These are phyloP conservation scores for Diaporthe sp. DNA, from an alignment of 2,329 filamentous ascomycete species.

Conservation along the genomic window DNA sequence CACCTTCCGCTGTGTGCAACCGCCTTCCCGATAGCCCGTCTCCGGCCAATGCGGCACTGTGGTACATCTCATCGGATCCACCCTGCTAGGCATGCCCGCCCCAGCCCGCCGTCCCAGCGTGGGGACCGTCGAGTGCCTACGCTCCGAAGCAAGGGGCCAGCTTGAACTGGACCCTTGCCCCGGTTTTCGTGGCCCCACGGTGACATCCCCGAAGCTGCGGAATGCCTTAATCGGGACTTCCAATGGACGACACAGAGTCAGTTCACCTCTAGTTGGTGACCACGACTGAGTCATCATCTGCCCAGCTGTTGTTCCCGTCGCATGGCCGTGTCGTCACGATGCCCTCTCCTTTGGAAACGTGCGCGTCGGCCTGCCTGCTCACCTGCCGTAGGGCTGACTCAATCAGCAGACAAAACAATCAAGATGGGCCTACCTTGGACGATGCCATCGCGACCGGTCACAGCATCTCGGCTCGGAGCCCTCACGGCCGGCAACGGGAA, in stretches of 20 bases:
- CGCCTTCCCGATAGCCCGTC: background rate
- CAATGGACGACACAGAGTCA: constrained; percentile 8
- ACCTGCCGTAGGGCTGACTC: constrained; percentile 19
- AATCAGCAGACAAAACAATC: background rate
- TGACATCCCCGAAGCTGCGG: constrained; percentile 21
- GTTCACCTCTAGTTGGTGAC: constrained; percentile 1
- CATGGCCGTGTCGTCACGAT: constrained; percentile 23
- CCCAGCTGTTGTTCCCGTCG: constrained; percentile 16
- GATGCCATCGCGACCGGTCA: background rate
- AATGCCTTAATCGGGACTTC: constrained; percentile 4
- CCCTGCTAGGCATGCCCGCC: constrained; percentile 1
- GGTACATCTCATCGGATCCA: constrained; percentile 8
- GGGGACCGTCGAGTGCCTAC: constrained; percentile 3
- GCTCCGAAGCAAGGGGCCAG: constrained; percentile 12
- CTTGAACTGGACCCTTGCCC: constrained; percentile 18
- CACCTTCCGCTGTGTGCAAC: background rate
- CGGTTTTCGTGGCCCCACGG: constrained; percentile 20
- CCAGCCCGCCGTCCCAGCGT: constrained; percentile 15
- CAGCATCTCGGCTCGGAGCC: constrained; percentile 2
- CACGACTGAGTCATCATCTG: constrained; percentile 5
- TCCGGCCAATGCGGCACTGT: background rate
- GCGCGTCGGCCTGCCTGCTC: constrained; percentile 9
- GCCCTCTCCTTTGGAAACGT: constrained; percentile 3
- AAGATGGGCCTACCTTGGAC: background rate
- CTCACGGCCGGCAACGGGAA: constrained; percentile 18